phyloP scores from a whole-genome alignment of 495 filamentous ascomycete genomes.

The Ascodesmis nigricans region DNA sequence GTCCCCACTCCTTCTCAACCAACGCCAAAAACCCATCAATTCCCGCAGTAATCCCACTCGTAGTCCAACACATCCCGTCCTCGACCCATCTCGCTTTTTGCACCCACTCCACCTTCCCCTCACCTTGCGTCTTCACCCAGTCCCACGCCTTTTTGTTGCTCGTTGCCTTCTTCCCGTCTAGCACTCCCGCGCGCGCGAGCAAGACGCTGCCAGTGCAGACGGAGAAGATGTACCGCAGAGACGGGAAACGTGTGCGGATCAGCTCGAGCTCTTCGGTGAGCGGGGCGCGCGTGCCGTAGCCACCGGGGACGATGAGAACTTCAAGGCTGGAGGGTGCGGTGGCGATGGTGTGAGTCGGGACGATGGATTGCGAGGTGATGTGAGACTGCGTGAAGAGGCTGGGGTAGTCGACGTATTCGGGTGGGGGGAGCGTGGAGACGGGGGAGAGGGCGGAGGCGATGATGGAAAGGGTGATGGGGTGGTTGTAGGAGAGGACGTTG shows the following conservation, averaged over 20 bases:
- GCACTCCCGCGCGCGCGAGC: constrained; percentile 31
- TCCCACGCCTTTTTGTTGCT: constrained; percentile 29
- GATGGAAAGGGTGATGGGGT: constrained; percentile 27
- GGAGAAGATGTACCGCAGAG: constrained; percentile 34
- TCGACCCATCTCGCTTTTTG: constrained; percentile 38
- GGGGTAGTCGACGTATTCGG: constrained; percentile 12
- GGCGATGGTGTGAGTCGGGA: constrained; percentile 41
- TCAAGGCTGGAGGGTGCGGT: constrained; percentile 30
- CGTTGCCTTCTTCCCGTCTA: constrained; percentile 38
- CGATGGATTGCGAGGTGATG: too few relatives aligned
- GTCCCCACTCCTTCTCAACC: constrained; percentile 27
- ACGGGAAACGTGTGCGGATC: constrained; percentile 25
- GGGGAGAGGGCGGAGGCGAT: constrained; percentile 33
- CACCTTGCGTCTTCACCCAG: constrained; percentile 24
- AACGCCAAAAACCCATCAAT: constrained; percentile 42
- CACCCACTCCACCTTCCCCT: constrained; percentile 37
- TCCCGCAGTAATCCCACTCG: constrained; percentile 38
- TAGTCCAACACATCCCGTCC: constrained; percentile 48
- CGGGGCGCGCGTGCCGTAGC: constrained; percentile 29
- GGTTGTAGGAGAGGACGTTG: constrained; percentile 29
- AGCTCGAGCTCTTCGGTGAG: constrained; percentile 27
- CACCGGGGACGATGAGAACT: constrained; percentile 45
- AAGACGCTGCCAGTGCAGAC: constrained; percentile 38
- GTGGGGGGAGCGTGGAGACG: constrained; percentile 30
- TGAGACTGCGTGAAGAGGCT: constrained; percentile 26